Percentiles rank a stretch among this genome's conserved stretches.
Conservation (phyloP, 75 land plant genomes). For the Pinus taeda region DNA sequence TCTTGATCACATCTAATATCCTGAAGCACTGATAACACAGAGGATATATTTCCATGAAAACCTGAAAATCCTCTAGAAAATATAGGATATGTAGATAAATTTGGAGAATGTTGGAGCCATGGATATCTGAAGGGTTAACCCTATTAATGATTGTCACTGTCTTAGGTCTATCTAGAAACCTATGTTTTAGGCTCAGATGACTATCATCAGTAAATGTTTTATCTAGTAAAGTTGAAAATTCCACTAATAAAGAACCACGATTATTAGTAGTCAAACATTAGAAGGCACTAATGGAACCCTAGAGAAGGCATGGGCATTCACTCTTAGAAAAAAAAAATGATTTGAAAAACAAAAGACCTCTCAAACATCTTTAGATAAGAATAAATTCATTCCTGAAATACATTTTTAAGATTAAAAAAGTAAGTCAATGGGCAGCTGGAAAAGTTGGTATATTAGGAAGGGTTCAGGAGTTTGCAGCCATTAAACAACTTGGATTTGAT, state of each 20-base stretch:
- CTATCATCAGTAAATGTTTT: neutral
- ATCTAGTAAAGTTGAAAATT: neutral
- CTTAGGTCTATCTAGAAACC: neutral
- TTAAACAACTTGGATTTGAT: neutral
- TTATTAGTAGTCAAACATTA: neutral
- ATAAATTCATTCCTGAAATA: neutral
- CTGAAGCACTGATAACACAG: neutral
- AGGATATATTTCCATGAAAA: neutral
- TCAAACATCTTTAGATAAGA: neutral
- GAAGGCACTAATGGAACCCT: conserved; percentile 1
- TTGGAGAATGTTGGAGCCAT: conserved; percentile 2
- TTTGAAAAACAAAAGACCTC: neutral
- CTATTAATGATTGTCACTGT: neutral
- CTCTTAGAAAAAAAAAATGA: neutral
- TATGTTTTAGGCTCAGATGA: neutral
- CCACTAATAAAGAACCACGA: neutral
- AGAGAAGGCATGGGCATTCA: conserved; percentile 6
- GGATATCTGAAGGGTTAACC: conserved; percentile 4
- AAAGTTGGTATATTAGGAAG: neutral
- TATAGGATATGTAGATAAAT: neutral
- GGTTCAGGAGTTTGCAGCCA: neutral
- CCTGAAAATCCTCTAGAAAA: neutral
- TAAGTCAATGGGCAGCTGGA: neutral
- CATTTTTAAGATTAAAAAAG: neutral
- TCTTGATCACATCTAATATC: neutral